phyloP scores from a whole-genome alignment of 1,139 yeast genomes.

The Zygoascus sp. region DNA sequence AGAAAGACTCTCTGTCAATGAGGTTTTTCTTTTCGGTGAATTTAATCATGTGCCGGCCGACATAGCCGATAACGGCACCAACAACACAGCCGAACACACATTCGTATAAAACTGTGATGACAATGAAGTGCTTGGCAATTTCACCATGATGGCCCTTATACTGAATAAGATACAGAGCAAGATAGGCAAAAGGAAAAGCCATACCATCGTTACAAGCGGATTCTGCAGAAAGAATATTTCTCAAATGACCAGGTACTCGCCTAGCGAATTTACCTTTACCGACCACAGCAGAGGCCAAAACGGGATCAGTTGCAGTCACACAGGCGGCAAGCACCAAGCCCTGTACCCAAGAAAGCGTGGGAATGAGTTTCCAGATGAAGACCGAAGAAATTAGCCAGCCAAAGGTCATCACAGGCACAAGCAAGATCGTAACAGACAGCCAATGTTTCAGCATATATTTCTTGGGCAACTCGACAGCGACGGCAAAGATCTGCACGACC shows the following conservation, averaged over 20 bases:
- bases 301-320: constrained; percentile 97
- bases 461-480: constrained; percentile 92
- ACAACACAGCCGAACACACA: constrained; percentile 79
- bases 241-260: constrained; percentile 92
- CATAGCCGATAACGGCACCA: constrained; percentile 74
- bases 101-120: constrained; percentile 77
- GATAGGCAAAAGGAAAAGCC: constrained; percentile 91
- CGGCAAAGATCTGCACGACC: constrained; percentile 93
- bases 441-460: constrained; percentile 91
- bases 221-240: constrained; percentile 86
- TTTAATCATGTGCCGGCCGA: constrained; percentile 67
- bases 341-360: constrained; percentile 72
- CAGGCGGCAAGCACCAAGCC: constrained; percentile 85
- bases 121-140: constrained; percentile 80
- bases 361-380: constrained; percentile 80
- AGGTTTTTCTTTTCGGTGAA: constrained; percentile 71
- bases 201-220: constrained; percentile 98
- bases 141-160: constrained; percentile 62
- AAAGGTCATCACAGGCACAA: constrained; percentile 88
- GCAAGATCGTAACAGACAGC: constrained; percentile 70
- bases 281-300: constrained; percentile 95
- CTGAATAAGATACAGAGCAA: constrained; percentile 64
- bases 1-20: constrained; percentile 89
- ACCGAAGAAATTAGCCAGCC: constrained; percentile 91
- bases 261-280: constrained; percentile 97